Conservation (phyloP, 1,284 basidiomycete genomes). For the Melampsora abietis-canadensis region DNA sequence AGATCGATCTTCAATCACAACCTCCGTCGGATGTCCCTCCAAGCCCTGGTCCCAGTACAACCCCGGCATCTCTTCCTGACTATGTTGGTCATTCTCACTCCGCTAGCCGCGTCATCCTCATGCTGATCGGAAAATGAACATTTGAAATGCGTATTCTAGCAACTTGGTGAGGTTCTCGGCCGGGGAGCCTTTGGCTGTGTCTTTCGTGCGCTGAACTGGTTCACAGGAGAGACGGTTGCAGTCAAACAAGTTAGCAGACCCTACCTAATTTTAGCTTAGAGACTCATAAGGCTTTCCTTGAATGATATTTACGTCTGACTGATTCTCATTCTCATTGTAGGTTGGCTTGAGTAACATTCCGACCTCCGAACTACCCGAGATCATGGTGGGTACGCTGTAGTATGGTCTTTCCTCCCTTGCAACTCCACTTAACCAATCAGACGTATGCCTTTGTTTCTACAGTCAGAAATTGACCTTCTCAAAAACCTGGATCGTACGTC, state of each 20-base stretch:
- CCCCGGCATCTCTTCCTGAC: constrained; percentile 39
- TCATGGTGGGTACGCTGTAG: constrained; percentile 69
- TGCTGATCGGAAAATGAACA: background rate
- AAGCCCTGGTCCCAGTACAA: constrained; percentile 22
- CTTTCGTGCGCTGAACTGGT: constrained; percentile 80
- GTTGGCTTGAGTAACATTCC: constrained; percentile 80
- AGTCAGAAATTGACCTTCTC: constrained; percentile 95
- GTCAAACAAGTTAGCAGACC: constrained; percentile 76
- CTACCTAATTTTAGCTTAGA: background rate
- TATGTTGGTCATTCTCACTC: constrained; percentile 25
- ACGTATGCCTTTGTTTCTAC: constrained; percentile 14
- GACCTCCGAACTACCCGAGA: constrained; percentile 85
- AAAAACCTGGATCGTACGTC: constrained; percentile 83
- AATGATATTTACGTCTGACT: background rate
- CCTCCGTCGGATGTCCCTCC: background rate
- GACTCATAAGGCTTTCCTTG: background rate
- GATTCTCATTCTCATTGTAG: constrained; percentile 44
- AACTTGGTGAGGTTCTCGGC: constrained; percentile 52
- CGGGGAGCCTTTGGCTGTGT: constrained; percentile 52
- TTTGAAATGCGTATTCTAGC: constrained; percentile 22
- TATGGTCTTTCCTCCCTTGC: constrained; percentile 1
- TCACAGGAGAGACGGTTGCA: constrained; percentile 90
- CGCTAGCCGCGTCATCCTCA: background rate
- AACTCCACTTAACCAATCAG: constrained; percentile 12
- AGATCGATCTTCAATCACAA: background rate